Conservation (phyloP, 2,329 filamentous ascomycete species). For the Monosporascus sp. region DNA sequence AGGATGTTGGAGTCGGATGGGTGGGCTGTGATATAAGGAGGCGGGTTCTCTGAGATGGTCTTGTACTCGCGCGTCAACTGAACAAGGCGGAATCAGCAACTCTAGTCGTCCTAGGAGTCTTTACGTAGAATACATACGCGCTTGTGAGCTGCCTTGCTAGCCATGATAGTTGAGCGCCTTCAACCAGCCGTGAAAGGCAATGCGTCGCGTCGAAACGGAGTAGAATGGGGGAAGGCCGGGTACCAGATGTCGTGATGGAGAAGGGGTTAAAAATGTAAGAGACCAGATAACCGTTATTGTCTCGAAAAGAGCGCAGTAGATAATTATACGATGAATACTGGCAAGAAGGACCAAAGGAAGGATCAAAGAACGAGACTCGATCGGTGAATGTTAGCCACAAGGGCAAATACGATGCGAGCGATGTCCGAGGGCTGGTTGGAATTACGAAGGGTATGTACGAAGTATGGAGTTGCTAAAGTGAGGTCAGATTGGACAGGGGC, state of each 20-base stretch:
- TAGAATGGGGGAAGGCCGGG: background rate
- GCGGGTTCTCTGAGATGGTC: slow-evolving; percentile 65
- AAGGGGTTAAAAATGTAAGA: background rate
- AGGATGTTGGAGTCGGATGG: slow-evolving; percentile 89
- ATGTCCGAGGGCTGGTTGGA: too few relatives aligned
- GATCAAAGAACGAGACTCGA: too few relatives aligned
- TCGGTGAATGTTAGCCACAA: too few relatives aligned
- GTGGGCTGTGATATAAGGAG: slow-evolving; percentile 83
- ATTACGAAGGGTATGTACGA: too few relatives aligned
- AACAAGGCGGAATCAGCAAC: slow-evolving; percentile 17
- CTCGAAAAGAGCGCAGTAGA: too few relatives aligned
- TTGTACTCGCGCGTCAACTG: slow-evolving; percentile 61
- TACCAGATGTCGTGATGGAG: background rate
- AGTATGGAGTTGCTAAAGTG: too few relatives aligned
- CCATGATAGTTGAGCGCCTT: slow-evolving; percentile 43
- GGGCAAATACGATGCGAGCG: too few relatives aligned
- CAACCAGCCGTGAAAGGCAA: slow-evolving; percentile 9
- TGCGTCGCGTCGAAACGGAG: slow-evolving; percentile 8
- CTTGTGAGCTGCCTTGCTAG: slow-evolving; percentile 68
- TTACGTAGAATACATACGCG: slow-evolving; percentile 45
- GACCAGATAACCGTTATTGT: too few relatives aligned
- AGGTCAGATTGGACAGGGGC: too few relatives aligned
- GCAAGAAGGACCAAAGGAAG: too few relatives aligned
- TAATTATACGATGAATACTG: too few relatives aligned
- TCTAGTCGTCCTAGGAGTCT: background rate